These are phyloP conservation scores for Ilex paraguariensis DNA, from an alignment of 305 asterid genomes.

Conservation along the genomic window DNA sequence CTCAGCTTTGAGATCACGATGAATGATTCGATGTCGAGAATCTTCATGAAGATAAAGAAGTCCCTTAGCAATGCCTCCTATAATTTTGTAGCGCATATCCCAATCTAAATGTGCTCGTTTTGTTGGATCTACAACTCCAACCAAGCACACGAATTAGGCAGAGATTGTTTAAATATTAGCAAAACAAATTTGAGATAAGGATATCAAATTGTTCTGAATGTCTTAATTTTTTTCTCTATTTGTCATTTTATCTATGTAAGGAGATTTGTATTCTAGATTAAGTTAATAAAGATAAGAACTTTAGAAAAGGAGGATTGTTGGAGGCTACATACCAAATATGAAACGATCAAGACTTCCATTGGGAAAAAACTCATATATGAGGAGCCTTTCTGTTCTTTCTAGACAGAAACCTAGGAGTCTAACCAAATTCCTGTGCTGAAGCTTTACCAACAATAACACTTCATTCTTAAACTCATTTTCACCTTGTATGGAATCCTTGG, in stretches of 20 bases:
- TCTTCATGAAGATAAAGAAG: constrained; percentile 32
- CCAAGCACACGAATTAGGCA: too few species aligned
- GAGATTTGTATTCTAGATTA: too few species aligned
- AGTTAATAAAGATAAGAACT: too few species aligned
- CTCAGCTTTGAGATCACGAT: constrained; percentile 32
- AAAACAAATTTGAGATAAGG: too few species aligned
- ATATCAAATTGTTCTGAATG: too few species aligned
- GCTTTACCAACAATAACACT: constrained; percentile 20
- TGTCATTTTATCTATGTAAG: too few species aligned
- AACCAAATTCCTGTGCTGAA: constrained; percentile 31
- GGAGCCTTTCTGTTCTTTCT: constrained; percentile 28
- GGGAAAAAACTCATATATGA: constrained; percentile 30
- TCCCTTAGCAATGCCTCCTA: constrained; percentile 22
- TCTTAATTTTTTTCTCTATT: too few species aligned
- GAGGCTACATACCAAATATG: constrained; percentile 29
- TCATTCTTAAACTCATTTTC: constrained; percentile 25
- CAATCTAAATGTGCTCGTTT: constrained; percentile 13
- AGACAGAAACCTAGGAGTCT: constrained; percentile 24
- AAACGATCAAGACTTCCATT: constrained; percentile 33
- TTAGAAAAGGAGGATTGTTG: too few species aligned
- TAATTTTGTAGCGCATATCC: constrained; percentile 23
- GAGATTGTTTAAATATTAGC: too few species aligned
- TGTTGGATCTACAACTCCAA: constrained; percentile 8
- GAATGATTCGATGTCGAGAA: constrained; percentile 24
- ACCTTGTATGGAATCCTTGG: constrained; percentile 25